A percentile compares a stretch with the other conserved stretches of the same genome.
These are phyloP conservation scores for Stipa capillata DNA, from an alignment of 176 grass and related monocot genomes.

Conservation along the genomic window DNA sequence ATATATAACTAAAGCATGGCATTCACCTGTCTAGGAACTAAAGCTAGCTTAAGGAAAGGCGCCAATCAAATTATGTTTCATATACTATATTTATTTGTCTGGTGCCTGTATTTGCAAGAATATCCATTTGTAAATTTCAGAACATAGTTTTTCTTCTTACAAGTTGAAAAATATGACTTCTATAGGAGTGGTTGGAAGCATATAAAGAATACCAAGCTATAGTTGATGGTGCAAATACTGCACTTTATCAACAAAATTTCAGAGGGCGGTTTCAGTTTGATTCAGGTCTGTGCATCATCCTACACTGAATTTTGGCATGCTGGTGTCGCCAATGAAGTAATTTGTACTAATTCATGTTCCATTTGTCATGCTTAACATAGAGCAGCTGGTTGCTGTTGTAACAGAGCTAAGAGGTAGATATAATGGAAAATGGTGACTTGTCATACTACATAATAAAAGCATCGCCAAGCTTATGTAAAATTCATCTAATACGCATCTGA, in stretches of 20 bases:
- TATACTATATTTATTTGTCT: not conserved
- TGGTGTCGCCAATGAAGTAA: not conserved
- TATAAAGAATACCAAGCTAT: slow-evolving; percentile 42
- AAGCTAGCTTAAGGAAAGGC: not conserved
- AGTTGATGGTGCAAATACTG: slow-evolving; percentile 74
- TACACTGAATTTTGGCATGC: not conserved
- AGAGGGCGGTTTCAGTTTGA: slow-evolving; percentile 64
- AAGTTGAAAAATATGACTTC: not conserved
- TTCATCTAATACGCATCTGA: slow-evolving; percentile 57
- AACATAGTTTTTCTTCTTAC: not conserved
- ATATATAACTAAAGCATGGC: not conserved
- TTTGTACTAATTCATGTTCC: not conserved
- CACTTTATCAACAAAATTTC: slow-evolving; percentile 95
- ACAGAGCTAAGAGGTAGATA: slow-evolving; percentile 38
- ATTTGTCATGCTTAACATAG: slow-evolving; percentile 37
- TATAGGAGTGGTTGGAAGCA: slow-evolving; percentile 63
- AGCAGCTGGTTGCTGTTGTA: slow-evolving; percentile 70
- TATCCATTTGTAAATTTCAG: not conserved
- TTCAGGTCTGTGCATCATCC: slow-evolving; percentile 48
- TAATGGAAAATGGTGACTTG: slow-evolving; percentile 59
- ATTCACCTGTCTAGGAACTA: not conserved
- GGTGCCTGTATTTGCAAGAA: not conserved
- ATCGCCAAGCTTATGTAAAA: slow-evolving; percentile 57
- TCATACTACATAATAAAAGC: slow-evolving; percentile 66
- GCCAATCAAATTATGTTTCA: not conserved